phyloP scores from a whole-genome alignment of 306 rosid genomes.

The Amphicarpaea edgeworthii region DNA sequence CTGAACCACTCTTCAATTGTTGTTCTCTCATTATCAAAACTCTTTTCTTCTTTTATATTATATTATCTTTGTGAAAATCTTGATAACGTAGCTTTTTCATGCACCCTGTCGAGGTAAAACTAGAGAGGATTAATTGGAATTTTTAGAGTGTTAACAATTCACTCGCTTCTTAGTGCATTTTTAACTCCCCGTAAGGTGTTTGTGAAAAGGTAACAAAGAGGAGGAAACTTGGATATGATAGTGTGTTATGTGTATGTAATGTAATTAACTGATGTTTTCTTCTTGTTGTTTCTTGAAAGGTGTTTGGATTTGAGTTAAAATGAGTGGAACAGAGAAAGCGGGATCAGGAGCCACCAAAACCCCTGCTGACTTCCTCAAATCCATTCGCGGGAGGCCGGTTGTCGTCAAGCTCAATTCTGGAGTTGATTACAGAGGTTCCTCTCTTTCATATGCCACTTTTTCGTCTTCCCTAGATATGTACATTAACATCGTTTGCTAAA shows the following conservation, averaged over 20 bases:
- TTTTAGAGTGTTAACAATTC: neutral
- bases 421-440: conserved; percentile 85
- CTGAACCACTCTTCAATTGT: neutral
- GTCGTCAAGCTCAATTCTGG: conserved; percentile 95
- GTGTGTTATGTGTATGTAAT: neutral
- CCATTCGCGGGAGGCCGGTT: conserved; percentile 94
- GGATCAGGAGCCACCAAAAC: conserved; percentile 79
- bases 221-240: neutral
- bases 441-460: neutral
- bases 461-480: neutral
- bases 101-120: neutral
- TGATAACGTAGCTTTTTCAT: too few species aligned
- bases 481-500: neutral
- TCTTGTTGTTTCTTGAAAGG: neutral
- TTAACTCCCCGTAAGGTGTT: neutral
- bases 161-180: neutral
- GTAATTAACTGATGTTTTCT: neutral
- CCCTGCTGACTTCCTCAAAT: conserved; percentile 90
- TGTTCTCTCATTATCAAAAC: neutral
- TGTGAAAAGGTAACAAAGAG: neutral
- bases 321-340: conserved; percentile 72
- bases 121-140: neutral
- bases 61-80: neutral
- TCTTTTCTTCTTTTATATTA: too few species aligned
- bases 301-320: conserved; percentile 33